Percentiles rank a stretch among this genome's conserved stretches.
Conservation (phyloP, 2,329 filamentous ascomycete species). For the Aspergillus bombycis region DNA sequence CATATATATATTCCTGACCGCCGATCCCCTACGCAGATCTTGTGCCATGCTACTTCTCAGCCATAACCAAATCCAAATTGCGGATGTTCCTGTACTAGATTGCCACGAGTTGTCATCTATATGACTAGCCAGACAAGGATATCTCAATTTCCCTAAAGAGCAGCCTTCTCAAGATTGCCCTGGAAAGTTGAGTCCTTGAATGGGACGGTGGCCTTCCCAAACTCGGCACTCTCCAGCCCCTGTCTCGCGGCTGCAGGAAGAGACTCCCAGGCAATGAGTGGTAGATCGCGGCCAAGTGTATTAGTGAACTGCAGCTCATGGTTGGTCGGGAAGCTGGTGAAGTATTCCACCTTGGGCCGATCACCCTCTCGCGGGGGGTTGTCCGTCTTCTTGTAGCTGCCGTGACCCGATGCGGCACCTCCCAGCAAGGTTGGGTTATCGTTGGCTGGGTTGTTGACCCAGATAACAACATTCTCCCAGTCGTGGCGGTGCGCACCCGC, state of each 20-base stretch:
- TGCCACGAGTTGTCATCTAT: neutral
- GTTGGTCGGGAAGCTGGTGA: constrained; percentile 10
- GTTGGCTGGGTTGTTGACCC: constrained; percentile 5
- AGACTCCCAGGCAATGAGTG: constrained; percentile 7
- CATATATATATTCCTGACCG: too few relatives aligned
- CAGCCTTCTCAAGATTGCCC: constrained; percentile 1
- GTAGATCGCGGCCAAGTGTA: neutral
- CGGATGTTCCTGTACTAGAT: neutral
- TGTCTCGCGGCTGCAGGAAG: neutral
- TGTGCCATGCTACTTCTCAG: rapidly evolving
- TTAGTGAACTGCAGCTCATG: constrained; percentile 10
- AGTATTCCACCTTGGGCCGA: constrained; percentile 9
- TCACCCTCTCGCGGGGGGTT: neutral
- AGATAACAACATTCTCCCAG: constrained; percentile 14
- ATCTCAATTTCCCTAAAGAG: neutral
- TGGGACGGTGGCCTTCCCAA: constrained; percentile 7
- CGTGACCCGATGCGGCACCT: constrained; percentile 5
- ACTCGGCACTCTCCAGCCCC: neutral
- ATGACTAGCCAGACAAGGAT: neutral
- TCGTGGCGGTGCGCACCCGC: constrained; percentile 10
- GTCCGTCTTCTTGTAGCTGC: constrained; percentile 9
- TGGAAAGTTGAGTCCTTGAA: constrained; percentile 4
- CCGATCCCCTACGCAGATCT: neutral
- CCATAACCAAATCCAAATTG: neutral
- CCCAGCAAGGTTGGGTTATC: constrained; percentile 5